Evolutionary conservation across 2,329 filamentous ascomycete genomes (phyloP), one percentile per base, ranked within the genome.

Genomic region (Cordyceps tenuipes): DNA sequence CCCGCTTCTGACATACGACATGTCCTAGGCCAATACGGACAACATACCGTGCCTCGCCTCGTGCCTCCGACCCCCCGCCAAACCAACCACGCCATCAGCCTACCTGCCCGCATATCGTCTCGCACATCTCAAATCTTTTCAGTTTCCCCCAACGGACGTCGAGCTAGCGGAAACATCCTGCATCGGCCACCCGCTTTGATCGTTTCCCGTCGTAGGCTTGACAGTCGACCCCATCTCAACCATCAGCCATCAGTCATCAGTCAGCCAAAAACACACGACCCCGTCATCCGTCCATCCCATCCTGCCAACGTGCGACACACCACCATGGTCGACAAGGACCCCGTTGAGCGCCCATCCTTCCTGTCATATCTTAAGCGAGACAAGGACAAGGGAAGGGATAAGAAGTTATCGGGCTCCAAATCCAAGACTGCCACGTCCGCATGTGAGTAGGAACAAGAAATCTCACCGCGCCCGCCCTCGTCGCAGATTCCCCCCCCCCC

Each of bases 321-420:
- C 39, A n/a, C 39, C 5, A 59, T 60, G 58, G 13, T 51, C 17
- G 52, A 56, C 58, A 34, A 31, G 19, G 47, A 21, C 19, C 9
- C 39, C 21, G 21, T 49, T 34, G 54, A 57, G 49, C 47, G 54
- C 17, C 59, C 59, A 15, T 57, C 53, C 8, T 61, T 61, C 23
- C 31, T 61, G 13, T 61, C 59, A 7, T 61, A 57, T 46, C 59
- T 61, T 29, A 61, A 57, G 29, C 47, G 54, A 48, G 54, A 51
- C 46, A 61, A 61, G 48, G 41, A 61, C 13, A 57, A 61, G 23
- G 23, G 29, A 8, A 57, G 58, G 29, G 59, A 57, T 39, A 55
- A n/a, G 5, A 43, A 56, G 15, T 36, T 41, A 23, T 51, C 52
- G 3, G 39, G 31, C 26, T 36, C 48, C 26, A 61, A 57, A 49